These are phyloP conservation scores for Tausonia pullulans DNA, from an alignment of 1,284 basidiomycete species.

Conservation along the genomic window DNA sequence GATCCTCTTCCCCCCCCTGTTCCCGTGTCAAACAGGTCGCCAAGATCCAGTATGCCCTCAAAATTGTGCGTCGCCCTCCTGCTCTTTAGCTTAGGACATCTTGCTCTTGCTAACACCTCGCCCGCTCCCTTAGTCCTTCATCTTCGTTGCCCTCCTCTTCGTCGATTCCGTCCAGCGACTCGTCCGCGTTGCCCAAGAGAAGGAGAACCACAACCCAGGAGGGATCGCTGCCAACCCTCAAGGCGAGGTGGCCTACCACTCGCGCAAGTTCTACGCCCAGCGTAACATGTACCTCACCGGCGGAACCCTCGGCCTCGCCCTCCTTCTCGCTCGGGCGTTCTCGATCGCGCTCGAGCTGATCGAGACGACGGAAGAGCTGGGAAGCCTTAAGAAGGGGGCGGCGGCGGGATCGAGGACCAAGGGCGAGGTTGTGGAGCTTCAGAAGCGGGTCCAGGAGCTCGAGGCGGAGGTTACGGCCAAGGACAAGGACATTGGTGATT, in stretches of 20 bases:
- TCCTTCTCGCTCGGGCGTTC: constrained; percentile 84
- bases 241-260: constrained; percentile 13
- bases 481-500: constrained; percentile 58
- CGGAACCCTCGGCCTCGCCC: constrained; percentile 84
- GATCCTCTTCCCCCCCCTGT: neutral
- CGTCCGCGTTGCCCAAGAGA: constrained; percentile 60
- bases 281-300: constrained; percentile 79
- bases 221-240: constrained; percentile 63
- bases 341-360: constrained; percentile 85
- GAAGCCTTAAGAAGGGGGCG: constrained; percentile 56
- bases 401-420: constrained; percentile 25
- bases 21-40: constrained; percentile 31
- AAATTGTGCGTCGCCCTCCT: constrained; percentile 55
- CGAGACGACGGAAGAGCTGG: constrained; percentile 76
- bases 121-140: constrained; percentile 28
- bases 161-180: constrained; percentile 83
- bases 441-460: constrained; percentile 52
- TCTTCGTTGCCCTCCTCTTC: constrained; percentile 64
- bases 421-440: constrained; percentile 39
- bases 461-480: constrained; percentile 48
- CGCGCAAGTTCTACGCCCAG: constrained; percentile 54
- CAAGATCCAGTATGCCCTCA: constrained; percentile 48
- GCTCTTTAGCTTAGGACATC: constrained; percentile 1
- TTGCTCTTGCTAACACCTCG: neutral
- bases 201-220: constrained; percentile 52